Evolutionary conservation across 2,329 filamentous ascomycete genomes (phyloP).

Genomic region (Diaporthe sp.): DNA sequence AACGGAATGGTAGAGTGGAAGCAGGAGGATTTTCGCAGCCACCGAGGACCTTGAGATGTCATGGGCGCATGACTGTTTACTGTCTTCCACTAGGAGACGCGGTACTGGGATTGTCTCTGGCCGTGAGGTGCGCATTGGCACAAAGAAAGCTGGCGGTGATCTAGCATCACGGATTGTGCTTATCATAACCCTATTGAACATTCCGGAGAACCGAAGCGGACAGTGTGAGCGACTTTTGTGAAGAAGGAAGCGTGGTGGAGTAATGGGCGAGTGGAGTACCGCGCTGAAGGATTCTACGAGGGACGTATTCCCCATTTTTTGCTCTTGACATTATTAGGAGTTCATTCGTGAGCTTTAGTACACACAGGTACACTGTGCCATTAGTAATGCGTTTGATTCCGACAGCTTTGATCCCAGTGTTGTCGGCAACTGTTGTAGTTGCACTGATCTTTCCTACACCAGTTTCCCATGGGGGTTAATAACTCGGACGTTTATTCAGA

Average conservation of each 20-base stretch:
- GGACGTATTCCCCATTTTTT: not conserved
- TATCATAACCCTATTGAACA: accelerated
- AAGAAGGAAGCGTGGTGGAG: not conserved
- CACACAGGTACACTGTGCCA: too few relatives aligned
- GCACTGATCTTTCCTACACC: too few relatives aligned
- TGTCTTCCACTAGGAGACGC: not conserved
- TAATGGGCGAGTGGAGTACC: not conserved
- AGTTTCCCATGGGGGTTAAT: too few relatives aligned
- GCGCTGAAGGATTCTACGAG: not conserved
- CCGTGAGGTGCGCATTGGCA: not conserved
- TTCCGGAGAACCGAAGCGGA: not conserved
- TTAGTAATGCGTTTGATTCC: too few relatives aligned
- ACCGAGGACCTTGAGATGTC: not conserved
- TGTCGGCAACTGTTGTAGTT: too few relatives aligned
- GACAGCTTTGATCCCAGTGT: too few relatives aligned
- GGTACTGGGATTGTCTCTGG: not conserved
- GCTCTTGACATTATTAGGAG: not conserved
- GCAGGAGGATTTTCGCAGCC: not conserved
- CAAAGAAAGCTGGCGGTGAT: not conserved
- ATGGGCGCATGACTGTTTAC: not conserved
- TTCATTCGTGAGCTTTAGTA: too few relatives aligned
- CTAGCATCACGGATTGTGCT: not conserved
- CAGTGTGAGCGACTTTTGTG: not conserved
- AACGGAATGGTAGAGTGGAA: too few relatives aligned
- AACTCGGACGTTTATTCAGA: too few relatives aligned